Conservation (phyloP, 2,329 filamentous ascomycete genomes). For the Diaporthe helianthi region DNA sequence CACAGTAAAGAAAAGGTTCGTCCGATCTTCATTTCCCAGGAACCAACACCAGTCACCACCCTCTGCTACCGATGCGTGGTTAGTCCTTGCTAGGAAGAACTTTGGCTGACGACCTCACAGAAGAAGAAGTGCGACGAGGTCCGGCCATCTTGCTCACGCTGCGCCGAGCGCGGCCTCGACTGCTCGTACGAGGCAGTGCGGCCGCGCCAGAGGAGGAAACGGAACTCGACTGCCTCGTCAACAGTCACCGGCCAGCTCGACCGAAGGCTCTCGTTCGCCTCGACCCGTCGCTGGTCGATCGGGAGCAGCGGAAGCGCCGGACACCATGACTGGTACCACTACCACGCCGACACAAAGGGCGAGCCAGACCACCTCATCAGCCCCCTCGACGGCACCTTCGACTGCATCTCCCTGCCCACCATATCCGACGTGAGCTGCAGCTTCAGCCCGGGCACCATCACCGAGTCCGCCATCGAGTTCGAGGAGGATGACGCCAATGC, state of each 20-base stretch:
- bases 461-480: conserved; percentile 27
- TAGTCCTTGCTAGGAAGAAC: background rate
- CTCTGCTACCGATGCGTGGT: background rate
- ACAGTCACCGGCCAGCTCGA: conserved; percentile 23
- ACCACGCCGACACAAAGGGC: conserved; percentile 9
- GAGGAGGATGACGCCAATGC: conserved; percentile 29
- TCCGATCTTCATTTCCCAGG: conserved; percentile 17
- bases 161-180: conserved; percentile 54
- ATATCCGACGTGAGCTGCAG: conserved; percentile 27
- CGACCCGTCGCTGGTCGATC: conserved; percentile 37
- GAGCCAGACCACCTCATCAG: conserved; percentile 32
- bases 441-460: conserved; percentile 1
- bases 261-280: conserved; percentile 39
- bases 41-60: background rate
- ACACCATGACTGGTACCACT: conserved; percentile 30
- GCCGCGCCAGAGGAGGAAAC: conserved; percentile 50
- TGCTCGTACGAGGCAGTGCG: conserved; percentile 59
- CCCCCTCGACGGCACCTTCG: conserved; percentile 33
- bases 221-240: conserved; percentile 42
- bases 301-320: conserved; percentile 27
- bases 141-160: conserved; percentile 58
- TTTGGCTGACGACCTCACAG: conserved; percentile 42
- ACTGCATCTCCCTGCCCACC: conserved; percentile 20
- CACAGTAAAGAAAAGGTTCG: conserved; percentile 62
- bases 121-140: conserved; percentile 66